A percentile compares a stretch with the other conserved stretches of the same genome.
phyloP scores from a whole-genome alignment of 2,329 filamentous ascomycete species.

The Ascochyta fabae region DNA sequence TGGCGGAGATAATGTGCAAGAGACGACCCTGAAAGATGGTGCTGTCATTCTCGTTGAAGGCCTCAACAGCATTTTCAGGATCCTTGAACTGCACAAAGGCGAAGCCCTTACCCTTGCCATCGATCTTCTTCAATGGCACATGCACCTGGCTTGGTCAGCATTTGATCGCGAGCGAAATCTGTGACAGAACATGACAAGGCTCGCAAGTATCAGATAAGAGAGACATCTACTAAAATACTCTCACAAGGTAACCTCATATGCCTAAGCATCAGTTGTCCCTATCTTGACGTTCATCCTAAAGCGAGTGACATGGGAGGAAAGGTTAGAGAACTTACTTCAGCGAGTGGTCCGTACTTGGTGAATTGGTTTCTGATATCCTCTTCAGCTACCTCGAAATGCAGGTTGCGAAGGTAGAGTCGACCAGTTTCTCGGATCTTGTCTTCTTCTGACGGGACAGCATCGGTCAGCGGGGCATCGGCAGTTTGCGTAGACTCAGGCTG shows the following conservation, averaged over 20 bases:
- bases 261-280: constrained; percentile 98
- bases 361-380: constrained; percentile 79
- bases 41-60: constrained; percentile 80
- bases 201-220: constrained; percentile 74
- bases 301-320: constrained; percentile 26
- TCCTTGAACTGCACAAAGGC: constrained; percentile 83
- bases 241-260: constrained; percentile 90
- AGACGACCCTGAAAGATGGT: constrained; percentile 91
- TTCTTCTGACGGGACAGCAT: constrained; percentile 53
- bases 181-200: not conserved
- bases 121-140: constrained; percentile 73
- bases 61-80: constrained; percentile 74
- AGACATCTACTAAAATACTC: constrained; percentile 99
- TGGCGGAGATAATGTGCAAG: constrained; percentile 85
- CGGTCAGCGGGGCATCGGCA: constrained; percentile 31
- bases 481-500: constrained; percentile 4
- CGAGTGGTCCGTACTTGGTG: constrained; percentile 72
- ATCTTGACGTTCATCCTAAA: constrained; percentile 93
- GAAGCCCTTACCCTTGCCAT: constrained; percentile 84
- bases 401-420: constrained; percentile 86
- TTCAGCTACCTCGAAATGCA: constrained; percentile 80
- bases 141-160: constrained; percentile 72
- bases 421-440: constrained; percentile 73
- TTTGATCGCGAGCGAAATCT: not conserved
- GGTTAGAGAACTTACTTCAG: constrained; percentile 75